Base-by-base conservation (phyloP, 2,329 filamentous ascomycete species). In the Arthrobotrys pseudoclavata region DNA sequence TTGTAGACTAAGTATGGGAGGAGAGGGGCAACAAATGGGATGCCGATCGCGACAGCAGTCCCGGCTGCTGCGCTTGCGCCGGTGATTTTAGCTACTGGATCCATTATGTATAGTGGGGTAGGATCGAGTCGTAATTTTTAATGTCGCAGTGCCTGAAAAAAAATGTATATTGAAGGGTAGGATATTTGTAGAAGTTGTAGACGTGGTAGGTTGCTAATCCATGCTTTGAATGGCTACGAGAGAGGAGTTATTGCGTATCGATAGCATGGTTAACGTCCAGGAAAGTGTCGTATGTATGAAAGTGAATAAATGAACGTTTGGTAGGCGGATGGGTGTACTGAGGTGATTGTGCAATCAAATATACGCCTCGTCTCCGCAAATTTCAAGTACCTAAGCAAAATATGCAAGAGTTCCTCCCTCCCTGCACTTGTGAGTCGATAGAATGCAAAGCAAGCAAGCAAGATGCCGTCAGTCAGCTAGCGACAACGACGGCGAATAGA, bases 21-120 rank as follows among this genome's bases (percentile, higher is more conserved):
- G 24, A 71, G 50, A 37, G 74, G 74, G 61, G 74, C 74, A 48
- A 77, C 68, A 62, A 77, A 71, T 12, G 74, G 74, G 3, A 77
- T 34, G 15, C 67, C 52, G 47, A 71, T 60, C 22, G 67, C 67
- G 45, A 71, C 74, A 63, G 67, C 67, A 55, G 67, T 71, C 29
- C 67, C 74, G 2, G 74, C 74, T 40, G 74, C 74, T 12, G 67
- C 62, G 67, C 61, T 71, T 4, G 74, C 68, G 31, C 61, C 67
- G 22, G 72, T 71, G 26, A 77, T 52, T 63, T 57, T 77, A 2
- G 42, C 64, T 13, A 61, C 52, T 50, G 74, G 61, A 47, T 77
- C 74, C 74, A 77, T 77, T 24, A 69, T 40, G 26, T 52, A 22
- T 29, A 26, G 53, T 18, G 66, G 53, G 24, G 22, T n/a, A 55